Evolutionary conservation across 805 yeast species (phyloP), one percentile per base, ranked within the genome.

Genomic region (Suhomyces sp.): DNA sequence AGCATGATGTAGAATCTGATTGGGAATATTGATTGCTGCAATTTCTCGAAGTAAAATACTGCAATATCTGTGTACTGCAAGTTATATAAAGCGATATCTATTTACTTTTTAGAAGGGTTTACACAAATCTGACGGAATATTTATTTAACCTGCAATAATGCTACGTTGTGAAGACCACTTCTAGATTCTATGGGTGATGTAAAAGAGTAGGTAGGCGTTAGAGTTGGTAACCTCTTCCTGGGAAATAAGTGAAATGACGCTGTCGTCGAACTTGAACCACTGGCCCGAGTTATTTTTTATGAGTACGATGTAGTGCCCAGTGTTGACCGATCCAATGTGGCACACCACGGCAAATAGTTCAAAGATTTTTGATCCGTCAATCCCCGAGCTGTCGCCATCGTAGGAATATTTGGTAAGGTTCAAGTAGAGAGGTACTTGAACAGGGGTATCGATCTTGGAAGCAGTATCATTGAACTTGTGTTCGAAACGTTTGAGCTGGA

Each of bases 231-330:
- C 96, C 52, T 85, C 85, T 47, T 83, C 82, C 50, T 79, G 83
- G 7, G 84, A 68, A 9, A 90, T 79, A 51, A 82, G 67, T 1
- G 91, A 82, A 12, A 94, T 87, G 61, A 85, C 83, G 15, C 94
- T 84, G 71, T 94, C 99, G 65, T 94, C 97, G 66, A 91, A 92
- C 66, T 83, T 85, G 66, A 87, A 87, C 99, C 99, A 94, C 61
- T 81, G 78, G 2, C 90, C 88, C 42, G 82, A 80, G n/a, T 81
- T 74, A 51, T 77, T 81, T 65, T 92, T 93, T 55, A 89, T 81
- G 61, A 86, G 78, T 15, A 94, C 86, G 12, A 92, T 80, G 67
- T 94, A 94, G 68, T 94, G 99, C 9, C 99, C 99, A 1, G 97
- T 94, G 66, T 90, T 90, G 6, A 93, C 94, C 17, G 93, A 85